These are phyloP conservation scores for Aureoboletus auriporus DNA, from an alignment of 768 basidiomycete genomes.

Conservation along the genomic window DNA sequence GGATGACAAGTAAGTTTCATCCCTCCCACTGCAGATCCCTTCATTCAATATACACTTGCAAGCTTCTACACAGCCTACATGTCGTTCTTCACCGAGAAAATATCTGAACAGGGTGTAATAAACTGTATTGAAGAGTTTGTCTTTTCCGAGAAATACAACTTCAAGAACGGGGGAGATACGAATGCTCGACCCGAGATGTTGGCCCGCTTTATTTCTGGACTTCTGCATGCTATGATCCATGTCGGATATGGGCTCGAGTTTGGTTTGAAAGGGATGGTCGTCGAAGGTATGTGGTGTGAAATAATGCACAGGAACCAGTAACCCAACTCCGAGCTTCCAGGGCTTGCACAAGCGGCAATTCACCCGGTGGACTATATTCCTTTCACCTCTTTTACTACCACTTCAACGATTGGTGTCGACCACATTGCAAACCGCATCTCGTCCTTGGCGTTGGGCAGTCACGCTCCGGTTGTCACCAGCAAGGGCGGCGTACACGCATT, in stretches of 20 bases:
- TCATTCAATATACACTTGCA: neutral
- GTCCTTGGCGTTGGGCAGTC: conserved; percentile 5
- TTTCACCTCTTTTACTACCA: conserved; percentile 5
- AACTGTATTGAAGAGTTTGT: conserved; percentile 24
- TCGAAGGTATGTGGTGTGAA: conserved; percentile 45
- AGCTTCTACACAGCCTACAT: conserved; percentile 29
- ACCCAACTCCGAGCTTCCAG: conserved; percentile 3
- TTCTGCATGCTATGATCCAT: conserved; percentile 65
- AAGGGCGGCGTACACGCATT: conserved; percentile 33
- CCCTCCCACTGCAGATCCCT: neutral
- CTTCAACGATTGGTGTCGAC: neutral
- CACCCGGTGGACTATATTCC: conserved; percentile 30
- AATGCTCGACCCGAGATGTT: conserved; percentile 48
- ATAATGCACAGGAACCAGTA: neutral
- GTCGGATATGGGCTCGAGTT: conserved; percentile 62
- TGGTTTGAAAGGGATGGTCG: conserved; percentile 53
- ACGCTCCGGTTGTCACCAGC: neutral
- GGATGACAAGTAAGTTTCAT: conserved; percentile 21
- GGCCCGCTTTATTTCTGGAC: conserved; percentile 40
- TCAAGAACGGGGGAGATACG: conserved; percentile 9
- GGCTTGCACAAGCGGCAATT: conserved; percentile 23
- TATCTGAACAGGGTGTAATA: conserved; percentile 14
- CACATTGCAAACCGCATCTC: conserved; percentile 3
- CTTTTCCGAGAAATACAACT: conserved; percentile 30
- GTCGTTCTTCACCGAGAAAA: conserved; percentile 19